These are phyloP conservation scores for Fusarium hainanense DNA, from an alignment of 2,329 filamentous ascomycete species.

Conservation along the genomic window DNA sequence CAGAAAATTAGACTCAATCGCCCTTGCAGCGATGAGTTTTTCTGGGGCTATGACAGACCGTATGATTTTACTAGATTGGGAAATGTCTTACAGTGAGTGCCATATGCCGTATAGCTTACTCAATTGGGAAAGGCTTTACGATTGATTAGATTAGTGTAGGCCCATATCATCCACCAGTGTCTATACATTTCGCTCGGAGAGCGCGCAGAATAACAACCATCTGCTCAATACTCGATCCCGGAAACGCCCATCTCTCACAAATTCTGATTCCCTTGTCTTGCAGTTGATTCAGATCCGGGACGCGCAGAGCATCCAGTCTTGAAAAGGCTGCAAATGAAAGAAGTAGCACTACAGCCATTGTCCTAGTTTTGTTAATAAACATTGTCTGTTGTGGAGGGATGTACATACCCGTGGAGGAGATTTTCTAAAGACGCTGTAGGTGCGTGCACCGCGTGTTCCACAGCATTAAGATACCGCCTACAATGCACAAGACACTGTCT, in stretches of 20 bases:
- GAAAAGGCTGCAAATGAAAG: conserved; percentile 37
- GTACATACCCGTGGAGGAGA: conserved; percentile 29
- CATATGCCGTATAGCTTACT: neutral
- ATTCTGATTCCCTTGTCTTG: conserved; percentile 38
- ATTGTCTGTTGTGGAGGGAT: fast-evolving
- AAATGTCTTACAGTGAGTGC: no score
- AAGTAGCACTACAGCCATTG: conserved; percentile 32
- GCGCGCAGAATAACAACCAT: conserved; percentile 39
- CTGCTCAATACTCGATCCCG: conserved; percentile 36
- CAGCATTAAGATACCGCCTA: conserved; percentile 21
- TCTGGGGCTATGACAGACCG: neutral
- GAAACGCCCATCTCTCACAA: conserved; percentile 38
- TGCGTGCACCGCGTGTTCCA: conserved; percentile 24
- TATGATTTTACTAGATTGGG: fast-evolving
- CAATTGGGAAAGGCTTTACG: neutral
- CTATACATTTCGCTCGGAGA: conserved; percentile 35
- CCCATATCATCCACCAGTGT: conserved; percentile 2
- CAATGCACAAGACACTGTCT: conserved; percentile 34
- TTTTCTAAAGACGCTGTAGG: conserved; percentile 34
- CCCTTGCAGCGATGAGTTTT: neutral
- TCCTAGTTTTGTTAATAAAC: conserved; percentile 5
- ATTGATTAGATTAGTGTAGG: neutral
- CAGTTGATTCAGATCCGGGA: conserved; percentile 29
- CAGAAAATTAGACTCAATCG: neutral
- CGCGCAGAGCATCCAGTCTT: conserved; percentile 17